Evolutionary conservation across 1,284 basidiomycete species (phyloP).

Genomic region (Chalciporus sp.): DNA sequence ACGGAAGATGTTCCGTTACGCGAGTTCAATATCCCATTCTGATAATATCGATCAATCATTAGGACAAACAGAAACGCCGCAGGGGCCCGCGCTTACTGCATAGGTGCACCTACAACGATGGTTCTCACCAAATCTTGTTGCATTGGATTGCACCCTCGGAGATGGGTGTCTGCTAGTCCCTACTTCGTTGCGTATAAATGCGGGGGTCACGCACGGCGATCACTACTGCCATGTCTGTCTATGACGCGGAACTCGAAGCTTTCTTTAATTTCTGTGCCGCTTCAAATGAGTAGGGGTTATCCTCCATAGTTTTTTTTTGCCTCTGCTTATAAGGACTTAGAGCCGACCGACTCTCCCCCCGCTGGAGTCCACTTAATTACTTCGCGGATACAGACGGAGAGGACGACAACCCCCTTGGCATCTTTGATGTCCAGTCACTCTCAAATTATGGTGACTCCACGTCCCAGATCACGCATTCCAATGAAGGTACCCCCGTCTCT

Average conservation of each 20-base stretch:
- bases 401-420: not conserved
- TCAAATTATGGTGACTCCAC: not conserved
- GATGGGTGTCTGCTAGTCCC: not conserved
- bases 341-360: not conserved
- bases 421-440: not conserved
- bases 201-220: not conserved
- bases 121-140: not conserved
- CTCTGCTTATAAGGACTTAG: not conserved
- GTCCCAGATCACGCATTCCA: not conserved
- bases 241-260: not conserved
- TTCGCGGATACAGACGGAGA: not conserved
- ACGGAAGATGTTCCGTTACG: not conserved
- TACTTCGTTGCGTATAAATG: not conserved
- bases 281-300: not conserved
- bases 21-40: constrained; percentile 1
- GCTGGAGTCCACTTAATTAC: not conserved
- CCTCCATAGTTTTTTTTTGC: not conserved
- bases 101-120: not conserved
- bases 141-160: not conserved
- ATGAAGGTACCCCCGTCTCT: not conserved
- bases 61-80: constrained; percentile 1
- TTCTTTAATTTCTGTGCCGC: not conserved
- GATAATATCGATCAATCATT: not conserved
- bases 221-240: not conserved
- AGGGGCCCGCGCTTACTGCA: not conserved